Conservation (phyloP, 306 rosid genomes). For the Cucurbita argyrosperma region DNA sequence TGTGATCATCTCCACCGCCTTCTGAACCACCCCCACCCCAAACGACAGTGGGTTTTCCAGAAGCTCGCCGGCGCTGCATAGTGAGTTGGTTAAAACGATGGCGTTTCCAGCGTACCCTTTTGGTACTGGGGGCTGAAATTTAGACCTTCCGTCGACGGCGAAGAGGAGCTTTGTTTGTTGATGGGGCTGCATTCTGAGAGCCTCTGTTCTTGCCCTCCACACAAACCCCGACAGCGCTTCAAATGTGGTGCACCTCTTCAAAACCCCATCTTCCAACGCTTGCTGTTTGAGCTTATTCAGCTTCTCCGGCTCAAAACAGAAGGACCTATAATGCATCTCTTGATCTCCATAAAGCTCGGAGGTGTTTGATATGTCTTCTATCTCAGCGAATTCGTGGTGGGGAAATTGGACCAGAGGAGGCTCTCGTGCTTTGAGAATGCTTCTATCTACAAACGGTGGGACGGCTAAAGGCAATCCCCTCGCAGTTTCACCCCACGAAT, state of each 20-base stretch:
- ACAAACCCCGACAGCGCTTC: slow-evolving; percentile 70
- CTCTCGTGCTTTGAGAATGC: slow-evolving; percentile 45
- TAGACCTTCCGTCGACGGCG: slow-evolving; percentile 61
- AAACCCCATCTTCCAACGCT: slow-evolving; percentile 39
- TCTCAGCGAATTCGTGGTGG: slow-evolving; percentile 52
- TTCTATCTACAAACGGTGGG: slow-evolving; percentile 47
- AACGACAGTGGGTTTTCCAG: slow-evolving; percentile 36
- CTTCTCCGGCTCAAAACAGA: slow-evolving; percentile 39
- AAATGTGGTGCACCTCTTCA: slow-evolving; percentile 42
- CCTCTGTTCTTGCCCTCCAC: slow-evolving; percentile 60
- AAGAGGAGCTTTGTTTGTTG: slow-evolving; percentile 67
- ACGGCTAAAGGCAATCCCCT: slow-evolving; percentile 43
- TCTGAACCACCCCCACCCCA: slow-evolving; percentile 30
- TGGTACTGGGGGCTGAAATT: slow-evolving; percentile 54
- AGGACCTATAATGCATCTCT: slow-evolving; percentile 33
- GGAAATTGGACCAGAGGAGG: slow-evolving; percentile 45
- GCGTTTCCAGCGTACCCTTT: slow-evolving; percentile 64
- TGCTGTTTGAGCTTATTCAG: slow-evolving; percentile 40
- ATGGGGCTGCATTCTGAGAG: slow-evolving; percentile 45
- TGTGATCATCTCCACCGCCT: slow-evolving; percentile 43
- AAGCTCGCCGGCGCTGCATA: slow-evolving; percentile 42
- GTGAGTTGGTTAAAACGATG: slow-evolving; percentile 44
- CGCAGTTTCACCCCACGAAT: slow-evolving; percentile 57
- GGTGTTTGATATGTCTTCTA: slow-evolving; percentile 47
- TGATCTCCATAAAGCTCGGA: slow-evolving; percentile 32